A percentile compares a stretch with the other conserved stretches of the same genome.
phyloP scores from a whole-genome alignment of 768 basidiomycete genomes.

The Exsudoporus frostii region DNA sequence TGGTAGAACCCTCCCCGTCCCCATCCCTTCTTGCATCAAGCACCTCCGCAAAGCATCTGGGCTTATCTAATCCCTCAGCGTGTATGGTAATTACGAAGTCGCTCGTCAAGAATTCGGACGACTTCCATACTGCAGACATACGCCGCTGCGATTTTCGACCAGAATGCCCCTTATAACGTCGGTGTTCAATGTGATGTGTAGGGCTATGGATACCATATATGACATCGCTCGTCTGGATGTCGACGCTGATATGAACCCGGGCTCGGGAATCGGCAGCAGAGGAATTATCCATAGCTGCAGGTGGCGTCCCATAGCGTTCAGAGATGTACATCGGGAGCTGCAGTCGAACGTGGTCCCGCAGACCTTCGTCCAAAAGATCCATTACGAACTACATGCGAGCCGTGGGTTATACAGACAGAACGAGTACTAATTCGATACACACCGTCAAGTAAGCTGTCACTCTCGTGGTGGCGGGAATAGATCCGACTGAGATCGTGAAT shows the following conservation, averaged over 20 bases:
- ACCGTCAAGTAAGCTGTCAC: slow-evolving; percentile 45
- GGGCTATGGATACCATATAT: slow-evolving; percentile 43
- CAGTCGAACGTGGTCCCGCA: slow-evolving; percentile 48
- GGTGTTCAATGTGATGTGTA: slow-evolving; percentile 39
- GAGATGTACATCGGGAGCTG: slow-evolving; percentile 51
- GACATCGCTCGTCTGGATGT: slow-evolving; percentile 48
- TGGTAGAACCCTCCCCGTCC: slow-evolving; percentile 20
- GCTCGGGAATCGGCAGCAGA: slow-evolving; percentile 31
- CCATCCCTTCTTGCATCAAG: slow-evolving; percentile 15
- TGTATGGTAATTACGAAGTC: slow-evolving; percentile 53
- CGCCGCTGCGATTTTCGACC: slow-evolving; percentile 39
- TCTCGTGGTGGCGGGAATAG: slow-evolving; percentile 41
- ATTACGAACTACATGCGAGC: slow-evolving; percentile 43
- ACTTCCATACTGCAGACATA: slow-evolving; percentile 38
- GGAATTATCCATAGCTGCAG: slow-evolving; percentile 35
- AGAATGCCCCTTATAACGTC: slow-evolving; percentile 33
- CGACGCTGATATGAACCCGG: slow-evolving; percentile 38
- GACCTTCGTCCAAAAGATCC: slow-evolving; percentile 50
- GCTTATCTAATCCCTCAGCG: slow-evolving; percentile 48
- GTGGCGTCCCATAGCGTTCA: slow-evolving; percentile 48
- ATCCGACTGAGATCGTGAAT: slow-evolving; percentile 57
- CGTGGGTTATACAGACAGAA: not conserved
- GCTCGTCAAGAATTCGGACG: slow-evolving; percentile 39
- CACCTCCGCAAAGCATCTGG: slow-evolving; percentile 55
- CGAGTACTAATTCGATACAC: slow-evolving; percentile 8